Evolutionary conservation across 1,139 yeast species (phyloP).

Genomic region (Candida buenavistaensis): DNA sequence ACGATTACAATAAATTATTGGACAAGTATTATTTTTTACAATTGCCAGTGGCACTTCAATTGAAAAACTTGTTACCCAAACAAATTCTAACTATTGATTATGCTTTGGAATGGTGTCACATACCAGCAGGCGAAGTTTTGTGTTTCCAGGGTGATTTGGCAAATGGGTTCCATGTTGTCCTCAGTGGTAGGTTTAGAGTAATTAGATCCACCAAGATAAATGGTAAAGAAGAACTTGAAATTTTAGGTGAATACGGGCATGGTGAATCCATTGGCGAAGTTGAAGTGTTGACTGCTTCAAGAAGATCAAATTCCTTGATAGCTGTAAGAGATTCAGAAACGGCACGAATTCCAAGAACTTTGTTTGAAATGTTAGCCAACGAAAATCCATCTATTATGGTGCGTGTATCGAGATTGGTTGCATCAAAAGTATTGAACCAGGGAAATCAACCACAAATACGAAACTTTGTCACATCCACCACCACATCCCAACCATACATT

Average conservation of each 20-base stretch:
- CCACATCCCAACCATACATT: conserved; percentile 27
- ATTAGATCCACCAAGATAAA: conserved; percentile 29
- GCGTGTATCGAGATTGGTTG: conserved; percentile 85
- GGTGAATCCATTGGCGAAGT: conserved; percentile 95
- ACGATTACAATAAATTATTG: conserved; percentile 60
- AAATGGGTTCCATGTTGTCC: conserved; percentile 86
- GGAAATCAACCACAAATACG: conserved; percentile 13
- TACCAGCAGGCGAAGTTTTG: conserved; percentile 78
- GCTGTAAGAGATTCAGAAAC: conserved; percentile 94
- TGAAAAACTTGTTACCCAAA: conserved; percentile 65
- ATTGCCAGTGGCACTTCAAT: conserved; percentile 71
- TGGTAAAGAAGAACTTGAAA: conserved; percentile 33
- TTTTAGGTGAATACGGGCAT: conserved; percentile 83
- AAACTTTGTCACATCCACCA: conserved; percentile 25
- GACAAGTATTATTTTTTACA: conserved; percentile 78
- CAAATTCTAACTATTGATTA: conserved; percentile 77
- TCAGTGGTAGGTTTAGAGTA: conserved; percentile 87
- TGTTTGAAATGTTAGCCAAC: conserved; percentile 80
- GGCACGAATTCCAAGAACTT: conserved; percentile 86
- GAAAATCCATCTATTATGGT: conserved; percentile 90
- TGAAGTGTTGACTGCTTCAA: conserved; percentile 84
- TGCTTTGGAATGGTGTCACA: conserved; percentile 93
- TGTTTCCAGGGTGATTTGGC: conserved; percentile 86
- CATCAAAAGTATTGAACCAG: conserved; percentile 54
- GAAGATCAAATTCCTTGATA: conserved; percentile 70